These are phyloP conservation scores for Botrytis fragariae DNA, from an alignment of 2,329 filamentous ascomycete species.

Conservation along the genomic window DNA sequence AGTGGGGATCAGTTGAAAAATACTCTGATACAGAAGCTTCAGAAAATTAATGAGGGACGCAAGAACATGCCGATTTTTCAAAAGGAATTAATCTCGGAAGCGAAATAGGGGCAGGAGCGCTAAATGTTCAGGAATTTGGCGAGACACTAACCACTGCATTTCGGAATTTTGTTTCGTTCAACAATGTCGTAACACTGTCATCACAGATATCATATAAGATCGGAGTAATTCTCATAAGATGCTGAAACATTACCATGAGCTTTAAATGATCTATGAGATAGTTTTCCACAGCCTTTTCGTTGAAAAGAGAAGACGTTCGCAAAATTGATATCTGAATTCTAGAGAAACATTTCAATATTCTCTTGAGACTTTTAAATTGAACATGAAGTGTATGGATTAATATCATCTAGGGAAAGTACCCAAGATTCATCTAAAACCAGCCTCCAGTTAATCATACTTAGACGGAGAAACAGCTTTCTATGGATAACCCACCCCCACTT, in stretches of 20 bases:
- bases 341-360: neutral
- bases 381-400: neutral
- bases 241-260: neutral
- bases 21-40: too few species aligned
- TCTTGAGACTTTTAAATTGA: neutral
- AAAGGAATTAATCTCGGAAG: neutral
- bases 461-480: neutral
- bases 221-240: neutral
- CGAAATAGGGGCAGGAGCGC: neutral
- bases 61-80: too few species aligned
- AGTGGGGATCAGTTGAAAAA: too few species aligned
- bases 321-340: neutral
- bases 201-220: neutral
- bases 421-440: neutral
- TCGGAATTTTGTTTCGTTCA: neutral
- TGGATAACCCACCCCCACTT: slow-evolving; percentile 2
- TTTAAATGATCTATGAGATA: too few species aligned
- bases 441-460: neutral
- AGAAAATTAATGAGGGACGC: too few species aligned
- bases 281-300: too few species aligned
- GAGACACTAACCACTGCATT: neutral
- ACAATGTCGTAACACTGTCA: neutral
- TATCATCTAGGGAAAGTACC: neutral
- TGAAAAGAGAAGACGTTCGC: neutral
- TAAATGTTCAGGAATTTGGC: neutral